phyloP scores from a whole-genome alignment of 2,329 filamentous ascomycete species.

The Aureobasidium musti region DNA sequence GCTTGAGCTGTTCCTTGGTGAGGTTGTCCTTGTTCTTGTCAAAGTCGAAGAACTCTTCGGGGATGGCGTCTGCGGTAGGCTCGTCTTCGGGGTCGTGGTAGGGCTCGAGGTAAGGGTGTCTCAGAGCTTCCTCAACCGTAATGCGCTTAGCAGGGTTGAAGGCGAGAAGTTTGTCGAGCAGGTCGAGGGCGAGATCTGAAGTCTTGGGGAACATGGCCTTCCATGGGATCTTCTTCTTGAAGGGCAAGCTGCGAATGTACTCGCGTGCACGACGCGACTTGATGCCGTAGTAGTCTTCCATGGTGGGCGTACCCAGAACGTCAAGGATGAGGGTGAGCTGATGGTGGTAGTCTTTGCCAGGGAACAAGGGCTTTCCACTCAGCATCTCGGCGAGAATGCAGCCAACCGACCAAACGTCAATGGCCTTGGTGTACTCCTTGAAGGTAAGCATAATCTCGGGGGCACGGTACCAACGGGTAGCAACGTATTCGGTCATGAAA shows the following conservation, averaged over 20 bases:
- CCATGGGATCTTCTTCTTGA: conserved; percentile 80
- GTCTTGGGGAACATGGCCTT: conserved; percentile 97
- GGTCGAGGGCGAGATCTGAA: conserved; percentile 91
- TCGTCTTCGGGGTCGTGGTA: conserved; percentile 99
- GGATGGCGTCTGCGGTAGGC: conserved; percentile 93
- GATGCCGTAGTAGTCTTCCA: conserved; percentile 99
- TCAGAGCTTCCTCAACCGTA: conserved; percentile 93
- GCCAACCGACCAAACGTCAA: conserved; percentile 98
- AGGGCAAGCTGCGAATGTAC: conserved; percentile 81
- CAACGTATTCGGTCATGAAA: conserved; percentile 99
- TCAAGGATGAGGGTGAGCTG: conserved; percentile 96
- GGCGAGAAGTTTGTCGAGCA: conserved; percentile 91
- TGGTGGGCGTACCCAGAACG: conserved; percentile 94
- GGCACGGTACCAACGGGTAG: conserved; percentile 97
- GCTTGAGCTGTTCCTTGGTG: conserved; percentile 97
- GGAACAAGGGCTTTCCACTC: conserved; percentile 96
- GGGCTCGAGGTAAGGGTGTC: conserved; percentile 96
- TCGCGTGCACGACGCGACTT: conserved; percentile 96
- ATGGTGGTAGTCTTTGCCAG: conserved; percentile 98
- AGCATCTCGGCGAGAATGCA: conserved; percentile 99
- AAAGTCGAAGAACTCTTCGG: conserved; percentile 99
- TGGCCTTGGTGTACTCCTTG: conserved; percentile 99
- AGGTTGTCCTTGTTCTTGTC: conserved; percentile 99
- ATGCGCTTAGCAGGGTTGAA: conserved; percentile 99
- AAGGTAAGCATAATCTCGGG: conserved; percentile 99